Evolutionary conservation across 1,284 basidiomycete species (phyloP), one percentile per base, ranked within the genome.

Genomic region (Ganoderma leucocontextum): DNA sequence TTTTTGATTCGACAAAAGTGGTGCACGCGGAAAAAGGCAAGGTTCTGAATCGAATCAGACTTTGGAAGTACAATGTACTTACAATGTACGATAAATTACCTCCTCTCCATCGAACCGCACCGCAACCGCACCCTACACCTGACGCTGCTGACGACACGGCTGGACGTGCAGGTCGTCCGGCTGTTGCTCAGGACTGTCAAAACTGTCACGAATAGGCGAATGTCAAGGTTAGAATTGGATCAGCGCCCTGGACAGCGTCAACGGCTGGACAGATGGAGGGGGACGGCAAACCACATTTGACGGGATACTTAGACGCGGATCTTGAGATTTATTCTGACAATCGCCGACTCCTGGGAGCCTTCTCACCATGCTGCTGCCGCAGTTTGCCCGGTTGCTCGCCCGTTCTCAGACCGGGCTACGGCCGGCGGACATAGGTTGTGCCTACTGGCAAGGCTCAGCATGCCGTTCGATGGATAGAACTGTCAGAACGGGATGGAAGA

Each of bases 301-400:
- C 55, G 35, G 10, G 35, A 4, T 9, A n/a, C n/a, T n/a, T n/a
- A 1, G 35, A 58, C 22, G 55, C 19, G 25, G 12, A 33, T 29
- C 29, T 53, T 25, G 25, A 17, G 33, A 57, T 29, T n/a, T 33
- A 53, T 38, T 38, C 35, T 58, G 33, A 58, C 35, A 38, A 22
- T n/a, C 19, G 55, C 55, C 35, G 55, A 22, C 19, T n/a, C 55
- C 55, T 58, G 55, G n/a, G 55, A 33, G 6, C 25, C 52, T 55
- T 55, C 52, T 29, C 52, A 19, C 47, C 13, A 17, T 7, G 33
- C 7, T 29, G 39, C 39, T 17, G 29, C 52, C 25, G 52, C 15
- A 53, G 29, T 33, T 35, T 35, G 12, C n/a, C 47, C 47, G 47
- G 47, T 49, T 29, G 15, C 29, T 55, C 17, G 15, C 47, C 1